These are phyloP conservation scores for Coemansia pectinata DNA, from an alignment of 192 early-diverging fungal genomes.

Conservation along the genomic window DNA sequence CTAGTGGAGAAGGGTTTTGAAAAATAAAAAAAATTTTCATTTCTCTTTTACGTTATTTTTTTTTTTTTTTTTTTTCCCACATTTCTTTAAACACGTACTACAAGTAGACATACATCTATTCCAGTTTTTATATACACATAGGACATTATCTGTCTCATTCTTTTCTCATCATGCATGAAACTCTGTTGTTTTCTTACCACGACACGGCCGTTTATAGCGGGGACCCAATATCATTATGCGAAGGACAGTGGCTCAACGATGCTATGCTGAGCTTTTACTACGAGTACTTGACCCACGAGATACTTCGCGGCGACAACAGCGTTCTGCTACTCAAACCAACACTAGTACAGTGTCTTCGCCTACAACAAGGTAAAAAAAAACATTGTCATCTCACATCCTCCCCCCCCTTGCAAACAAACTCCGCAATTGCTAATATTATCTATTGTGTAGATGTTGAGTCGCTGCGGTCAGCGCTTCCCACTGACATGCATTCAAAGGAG, in stretches of 20 bases:
- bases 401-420: too few relatives aligned
- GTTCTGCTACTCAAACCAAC: constrained; percentile 44
- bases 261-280: constrained; percentile 49
- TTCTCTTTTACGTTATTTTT: too few relatives aligned
- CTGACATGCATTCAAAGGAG: constrained; percentile 13
- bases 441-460: constrained; percentile 7
- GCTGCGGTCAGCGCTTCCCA: constrained; percentile 14
- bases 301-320: constrained; percentile 21
- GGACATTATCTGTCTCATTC: not conserved
- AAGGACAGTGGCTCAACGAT: constrained; percentile 48
- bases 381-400: not conserved
- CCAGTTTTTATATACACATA: not conserved
- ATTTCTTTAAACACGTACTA: not conserved
- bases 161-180: not conserved
- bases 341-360: constrained; percentile 24
- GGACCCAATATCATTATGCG: constrained; percentile 35
- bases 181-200: constrained; percentile 36
- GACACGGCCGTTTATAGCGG: constrained; percentile 26
- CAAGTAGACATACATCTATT: not conserved
- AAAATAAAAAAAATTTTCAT: too few relatives aligned
- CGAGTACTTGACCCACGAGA: constrained; percentile 43
- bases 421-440: not conserved
- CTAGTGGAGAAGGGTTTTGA: not conserved
- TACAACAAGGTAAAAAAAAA: constrained; percentile 2
- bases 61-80: not conserved